A percentile compares a stretch with the other conserved stretches of the same genome.
Conservation (phyloP, 2,329 filamentous ascomycete species). For the Fusarium multiceps region DNA sequence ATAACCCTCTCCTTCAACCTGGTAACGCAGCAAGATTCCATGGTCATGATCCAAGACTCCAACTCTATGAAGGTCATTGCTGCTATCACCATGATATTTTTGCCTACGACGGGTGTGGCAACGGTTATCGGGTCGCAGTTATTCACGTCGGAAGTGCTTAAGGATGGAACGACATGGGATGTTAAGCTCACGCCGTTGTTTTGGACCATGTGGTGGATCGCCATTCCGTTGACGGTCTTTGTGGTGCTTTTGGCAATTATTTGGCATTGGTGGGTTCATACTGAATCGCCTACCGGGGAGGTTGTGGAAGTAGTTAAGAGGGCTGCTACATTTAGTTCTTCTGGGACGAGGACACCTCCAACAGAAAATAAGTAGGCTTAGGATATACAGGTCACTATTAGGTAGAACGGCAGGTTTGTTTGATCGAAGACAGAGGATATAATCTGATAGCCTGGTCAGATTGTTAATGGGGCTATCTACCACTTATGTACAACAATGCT, state of each 20-base stretch:
- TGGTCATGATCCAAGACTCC: constrained; percentile 50
- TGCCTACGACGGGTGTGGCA: constrained; percentile 53
- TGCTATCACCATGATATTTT: constrained; percentile 52
- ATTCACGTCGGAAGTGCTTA: constrained; percentile 36
- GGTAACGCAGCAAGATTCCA: constrained; percentile 52
- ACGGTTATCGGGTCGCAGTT: constrained; percentile 48
- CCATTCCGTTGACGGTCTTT: constrained; percentile 46
- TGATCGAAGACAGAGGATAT: not conserved
- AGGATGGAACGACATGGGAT: constrained; percentile 39
- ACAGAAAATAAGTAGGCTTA: constrained; percentile 1
- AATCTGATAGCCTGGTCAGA: not conserved
- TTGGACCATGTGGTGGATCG: constrained; percentile 48
- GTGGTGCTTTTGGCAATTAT: constrained; percentile 41
- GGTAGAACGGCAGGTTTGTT: not conserved
- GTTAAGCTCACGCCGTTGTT: constrained; percentile 45
- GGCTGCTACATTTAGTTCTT: constrained; percentile 37
- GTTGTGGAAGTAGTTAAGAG: constrained; percentile 38
- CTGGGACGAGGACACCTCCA: constrained; percentile 19
- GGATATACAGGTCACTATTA: not conserved
- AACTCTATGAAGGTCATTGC: constrained; percentile 54
- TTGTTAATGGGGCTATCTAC: constrained; percentile 15
- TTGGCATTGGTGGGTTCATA: constrained; percentile 48
- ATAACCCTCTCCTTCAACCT: constrained; percentile 53
- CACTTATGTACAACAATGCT: constrained; percentile 8
- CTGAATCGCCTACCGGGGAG: constrained; percentile 36